Evolutionary conservation across 192 early-diverging fungal genomes (phyloP).

Genomic region (Coemansia sp.): DNA sequence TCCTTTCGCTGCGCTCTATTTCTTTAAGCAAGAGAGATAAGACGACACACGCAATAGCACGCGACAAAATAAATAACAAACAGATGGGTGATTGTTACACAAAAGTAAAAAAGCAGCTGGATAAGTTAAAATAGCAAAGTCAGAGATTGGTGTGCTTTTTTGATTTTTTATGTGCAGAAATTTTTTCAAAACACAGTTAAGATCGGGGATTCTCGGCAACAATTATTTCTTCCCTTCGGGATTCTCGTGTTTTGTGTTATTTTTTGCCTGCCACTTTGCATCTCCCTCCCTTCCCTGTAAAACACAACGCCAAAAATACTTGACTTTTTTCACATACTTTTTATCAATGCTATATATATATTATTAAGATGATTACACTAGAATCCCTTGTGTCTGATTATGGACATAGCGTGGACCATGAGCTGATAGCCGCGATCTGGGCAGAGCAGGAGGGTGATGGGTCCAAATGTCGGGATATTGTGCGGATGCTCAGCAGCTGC

Average conservation of each 20-base stretch:
- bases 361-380: constrained; percentile 16
- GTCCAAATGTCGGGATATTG: constrained; percentile 36
- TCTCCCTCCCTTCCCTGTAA: not conserved
- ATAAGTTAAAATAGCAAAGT: no score
- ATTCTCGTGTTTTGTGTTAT: not conserved
- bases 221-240: not conserved
- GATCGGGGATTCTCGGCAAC: no score
- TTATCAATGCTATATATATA: not conserved
- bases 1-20: not conserved
- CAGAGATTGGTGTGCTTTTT: no score
- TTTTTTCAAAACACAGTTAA: no score
- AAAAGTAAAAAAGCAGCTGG: no score
- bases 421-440: constrained; percentile 45
- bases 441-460: constrained; percentile 30
- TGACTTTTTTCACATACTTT: not conserved
- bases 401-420: constrained; percentile 33
- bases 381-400: constrained; percentile 32
- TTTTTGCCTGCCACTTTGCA: not conserved
- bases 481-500: constrained; percentile 41
- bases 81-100: no score
- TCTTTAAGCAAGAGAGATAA: no score
- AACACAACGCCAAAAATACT: no score
- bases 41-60: no score
- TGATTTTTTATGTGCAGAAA: no score
- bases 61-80: no score